phyloP scores from a whole-genome alignment of 129 eudicot genomes.

The Oenanthe sinensis region DNA sequence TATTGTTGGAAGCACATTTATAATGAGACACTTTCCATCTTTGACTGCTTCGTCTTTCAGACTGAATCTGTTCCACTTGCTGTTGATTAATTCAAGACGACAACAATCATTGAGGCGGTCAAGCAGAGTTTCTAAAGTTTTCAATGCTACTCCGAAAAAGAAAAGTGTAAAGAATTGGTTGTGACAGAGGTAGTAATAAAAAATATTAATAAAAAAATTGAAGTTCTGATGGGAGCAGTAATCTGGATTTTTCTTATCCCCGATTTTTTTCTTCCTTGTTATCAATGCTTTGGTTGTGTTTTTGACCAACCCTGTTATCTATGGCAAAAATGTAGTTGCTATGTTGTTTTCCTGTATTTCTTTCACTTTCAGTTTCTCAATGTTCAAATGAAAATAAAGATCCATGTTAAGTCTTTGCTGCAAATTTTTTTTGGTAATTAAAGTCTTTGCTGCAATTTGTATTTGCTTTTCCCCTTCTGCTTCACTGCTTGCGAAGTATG shows the following conservation, averaged over 20 bases:
- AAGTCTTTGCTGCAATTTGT: not conserved
- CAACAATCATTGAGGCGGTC: not conserved
- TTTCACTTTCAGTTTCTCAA: constrained; percentile 2
- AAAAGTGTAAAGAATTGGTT: too few relatives aligned
- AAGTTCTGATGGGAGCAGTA: not conserved
- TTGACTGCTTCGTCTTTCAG: constrained; percentile 19
- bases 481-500: not conserved
- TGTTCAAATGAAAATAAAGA: not conserved
- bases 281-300: too few relatives aligned
- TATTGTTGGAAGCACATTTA: not conserved
- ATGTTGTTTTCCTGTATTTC: not conserved
- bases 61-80: constrained; percentile 80
- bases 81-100: constrained; percentile 29
- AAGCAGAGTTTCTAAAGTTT: not conserved
- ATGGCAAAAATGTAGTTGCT: not conserved
- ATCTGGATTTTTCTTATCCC: not conserved
- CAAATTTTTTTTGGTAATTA: too few relatives aligned
- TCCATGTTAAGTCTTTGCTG: not conserved
- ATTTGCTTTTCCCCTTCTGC: not conserved
- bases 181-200: too few relatives aligned
- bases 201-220: too few relatives aligned
- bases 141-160: too few relatives aligned
- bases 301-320: too few relatives aligned
- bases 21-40: too few relatives aligned
- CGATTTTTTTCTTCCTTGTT: not conserved